Conservation (phyloP, 2,329 filamentous ascomycete species). For the Fusarium sp. region DNA sequence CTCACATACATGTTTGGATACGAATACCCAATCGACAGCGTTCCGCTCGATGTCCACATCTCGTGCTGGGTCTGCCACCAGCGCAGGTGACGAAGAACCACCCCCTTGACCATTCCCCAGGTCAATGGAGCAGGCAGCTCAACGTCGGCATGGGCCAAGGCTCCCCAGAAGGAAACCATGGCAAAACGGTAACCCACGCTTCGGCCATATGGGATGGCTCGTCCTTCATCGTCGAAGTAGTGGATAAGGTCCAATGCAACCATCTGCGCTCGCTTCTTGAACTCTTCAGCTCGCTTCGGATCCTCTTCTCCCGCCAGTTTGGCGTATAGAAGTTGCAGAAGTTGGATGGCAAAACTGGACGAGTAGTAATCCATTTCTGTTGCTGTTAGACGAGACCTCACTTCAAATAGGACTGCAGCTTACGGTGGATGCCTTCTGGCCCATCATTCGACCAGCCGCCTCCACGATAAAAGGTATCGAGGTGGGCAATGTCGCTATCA, state of each 20-base stretch:
- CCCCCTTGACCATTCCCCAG: slow-evolving; percentile 84
- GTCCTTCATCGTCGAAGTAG: slow-evolving; percentile 79
- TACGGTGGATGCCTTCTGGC: slow-evolving; percentile 78
- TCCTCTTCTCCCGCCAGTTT: slow-evolving; percentile 77
- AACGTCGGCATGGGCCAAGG: slow-evolving; percentile 79
- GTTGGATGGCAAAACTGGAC: slow-evolving; percentile 85
- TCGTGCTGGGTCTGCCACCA: slow-evolving; percentile 84
- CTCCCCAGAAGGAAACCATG: slow-evolving; percentile 87
- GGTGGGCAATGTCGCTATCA: slow-evolving; percentile 80
- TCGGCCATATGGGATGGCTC: slow-evolving; percentile 81
- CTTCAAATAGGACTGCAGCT: slow-evolving; percentile 30
- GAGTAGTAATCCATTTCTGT: slow-evolving; percentile 87
- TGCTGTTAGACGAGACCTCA: slow-evolving; percentile 8
- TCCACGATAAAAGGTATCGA: slow-evolving; percentile 85
- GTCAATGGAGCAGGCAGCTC: slow-evolving; percentile 78
- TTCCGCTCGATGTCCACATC: slow-evolving; percentile 81
- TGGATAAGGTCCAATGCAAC: slow-evolving; percentile 79
- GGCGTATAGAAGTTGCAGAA: slow-evolving; percentile 81
- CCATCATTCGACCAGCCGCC: slow-evolving; percentile 87
- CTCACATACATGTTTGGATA: slow-evolving; percentile 80
- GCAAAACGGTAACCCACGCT: slow-evolving; percentile 86
- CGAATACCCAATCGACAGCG: slow-evolving; percentile 80
- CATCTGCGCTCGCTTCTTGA: slow-evolving; percentile 73
- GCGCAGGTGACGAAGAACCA: slow-evolving; percentile 78
- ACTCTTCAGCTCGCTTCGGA: slow-evolving; percentile 73